phyloP scores from a whole-genome alignment of 179 eudicot genomes.

The Nepenthes alata region DNA sequence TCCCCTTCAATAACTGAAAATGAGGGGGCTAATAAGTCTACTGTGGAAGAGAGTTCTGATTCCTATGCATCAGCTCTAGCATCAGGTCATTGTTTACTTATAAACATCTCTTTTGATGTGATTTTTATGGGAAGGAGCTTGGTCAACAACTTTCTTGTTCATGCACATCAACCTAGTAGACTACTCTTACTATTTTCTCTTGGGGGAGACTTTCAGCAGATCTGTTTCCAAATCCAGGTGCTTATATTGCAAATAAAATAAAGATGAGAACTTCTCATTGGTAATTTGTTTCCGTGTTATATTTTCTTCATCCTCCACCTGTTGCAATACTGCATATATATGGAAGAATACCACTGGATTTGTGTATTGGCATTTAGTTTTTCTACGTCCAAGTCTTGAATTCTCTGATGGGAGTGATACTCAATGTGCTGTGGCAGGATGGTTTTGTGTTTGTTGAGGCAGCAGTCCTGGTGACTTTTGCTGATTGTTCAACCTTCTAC shows the following conservation, averaged over 20 bases:
- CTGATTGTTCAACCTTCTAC: conserved; percentile 37
- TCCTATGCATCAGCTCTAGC: conserved; percentile 16
- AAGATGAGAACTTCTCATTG: neutral
- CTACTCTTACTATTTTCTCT: conserved; percentile 36
- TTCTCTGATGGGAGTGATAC: conserved; percentile 8
- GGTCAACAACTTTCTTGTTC: conserved; percentile 39
- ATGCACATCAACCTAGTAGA: conserved; percentile 26
- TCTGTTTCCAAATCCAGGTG: conserved; percentile 57
- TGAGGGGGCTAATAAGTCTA: conserved; percentile 6
- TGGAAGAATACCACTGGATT: neutral
- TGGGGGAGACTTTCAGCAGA: conserved; percentile 44
- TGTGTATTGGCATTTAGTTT: neutral
- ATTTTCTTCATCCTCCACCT: conserved; percentile 1
- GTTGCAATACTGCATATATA: neutral
- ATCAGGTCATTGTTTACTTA: conserved; percentile 28
- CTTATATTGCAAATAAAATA: conserved; percentile 12
- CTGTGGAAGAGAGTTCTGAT: conserved; percentile 11
- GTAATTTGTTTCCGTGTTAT: neutral
- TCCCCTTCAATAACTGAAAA: conserved; percentile 13
- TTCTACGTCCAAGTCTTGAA: conserved; percentile 1
- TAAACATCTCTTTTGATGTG: conserved; percentile 25
- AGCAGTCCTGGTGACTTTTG: conserved; percentile 29
- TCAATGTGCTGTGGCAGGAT: conserved; percentile 55
- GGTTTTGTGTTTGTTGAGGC: conserved; percentile 55
- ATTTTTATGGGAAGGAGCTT: conserved; percentile 39